Base-by-base conservation (phyloP, 192 early-diverging fungal species). In the Chytriomyces hyalinus region DNA sequence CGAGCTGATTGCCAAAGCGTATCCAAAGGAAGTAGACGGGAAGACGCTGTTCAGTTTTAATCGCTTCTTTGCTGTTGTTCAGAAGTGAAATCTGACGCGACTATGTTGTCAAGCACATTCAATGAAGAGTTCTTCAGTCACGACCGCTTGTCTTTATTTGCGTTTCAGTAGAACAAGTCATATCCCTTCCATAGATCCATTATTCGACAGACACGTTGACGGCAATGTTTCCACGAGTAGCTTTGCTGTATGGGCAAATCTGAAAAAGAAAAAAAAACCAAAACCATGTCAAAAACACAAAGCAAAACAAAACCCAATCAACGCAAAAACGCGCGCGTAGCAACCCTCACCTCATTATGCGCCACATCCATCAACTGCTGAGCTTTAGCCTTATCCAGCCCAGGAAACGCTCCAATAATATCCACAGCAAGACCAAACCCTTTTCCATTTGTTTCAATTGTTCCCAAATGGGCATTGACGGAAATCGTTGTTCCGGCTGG, bases 161-260 rank as follows among this genome's bases (percentile, higher is more conserved):
- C 13, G 20, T 0, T 57, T 20, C 13, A 20, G 53, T n/a, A 57
- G 20, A 57, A 57, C 13, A 57, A 57, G 20, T 13, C 13, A 13
- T 57, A 20, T 13, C 20, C 20, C 20, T 57, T 57, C 53, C 15
- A n/a, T 57, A 15, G 51, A 26, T 65, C 6, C 15, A 22, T 15
- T 46, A 67, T 48, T 67, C 47, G 44, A 66, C 73, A 43, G 15
- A 24, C 28, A 75, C 26, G 26, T 73, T 74, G 6, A 79, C 78
- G 11, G 53, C 72, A 73, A 86, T 80, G 77, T 82, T 84, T 24
- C 71, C 68, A 5, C 74, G 28, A 36, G 79, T 82, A 10, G 85
- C 85, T 15, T 74, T 65, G 36, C 75, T 75, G 72, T 84, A 84
- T 17, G 82, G 85, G 78, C 85, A 86, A 10, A 80, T 65, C 68